Evolutionary conservation across 208 protist genomes (phyloP).

Genomic region (Crithidia mellificae): DNA sequence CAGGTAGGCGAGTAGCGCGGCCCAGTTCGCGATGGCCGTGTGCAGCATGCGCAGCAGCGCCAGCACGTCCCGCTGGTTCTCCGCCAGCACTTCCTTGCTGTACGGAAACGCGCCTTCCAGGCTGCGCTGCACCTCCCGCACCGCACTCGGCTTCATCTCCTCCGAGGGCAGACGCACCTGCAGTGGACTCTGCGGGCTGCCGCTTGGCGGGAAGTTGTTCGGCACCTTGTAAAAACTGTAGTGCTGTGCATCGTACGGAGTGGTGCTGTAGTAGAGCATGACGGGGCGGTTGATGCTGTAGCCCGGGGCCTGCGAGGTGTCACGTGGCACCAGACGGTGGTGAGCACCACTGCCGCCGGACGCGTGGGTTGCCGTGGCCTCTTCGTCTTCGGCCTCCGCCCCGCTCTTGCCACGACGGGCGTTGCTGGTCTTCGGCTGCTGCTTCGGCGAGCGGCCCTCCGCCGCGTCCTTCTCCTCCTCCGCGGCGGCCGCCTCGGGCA

Average conservation of each 20-base stretch:
- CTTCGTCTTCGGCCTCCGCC: background rate
- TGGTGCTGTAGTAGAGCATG: slow-evolving; percentile 66
- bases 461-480: slow-evolving; percentile 1
- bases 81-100: slow-evolving; percentile 55
- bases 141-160: slow-evolving; percentile 27
- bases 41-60: slow-evolving; percentile 63
- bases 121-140: slow-evolving; percentile 36
- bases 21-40: slow-evolving; percentile 52
- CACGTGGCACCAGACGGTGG: slow-evolving; percentile 6
- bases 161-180: slow-evolving; percentile 31
- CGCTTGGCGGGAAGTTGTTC: slow-evolving; percentile 18
- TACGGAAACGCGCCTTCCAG: slow-evolving; percentile 44
- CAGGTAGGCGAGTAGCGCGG: slow-evolving; percentile 33
- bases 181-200: slow-evolving; percentile 17
- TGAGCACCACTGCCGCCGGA: background rate
- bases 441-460: background rate
- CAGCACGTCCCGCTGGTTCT: slow-evolving; percentile 62
- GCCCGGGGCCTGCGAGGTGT: slow-evolving; percentile 13
- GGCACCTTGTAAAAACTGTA: slow-evolving; percentile 27
- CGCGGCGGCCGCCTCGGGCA: slow-evolving; percentile 14
- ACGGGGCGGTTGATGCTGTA: slow-evolving; percentile 37
- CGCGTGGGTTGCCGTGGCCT: background rate
- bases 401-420: background rate
- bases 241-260: slow-evolving; percentile 53
- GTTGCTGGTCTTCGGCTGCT: background rate